Conservation (phyloP, 2,329 filamentous ascomycete species). For the Colletotrichum sp. region DNA sequence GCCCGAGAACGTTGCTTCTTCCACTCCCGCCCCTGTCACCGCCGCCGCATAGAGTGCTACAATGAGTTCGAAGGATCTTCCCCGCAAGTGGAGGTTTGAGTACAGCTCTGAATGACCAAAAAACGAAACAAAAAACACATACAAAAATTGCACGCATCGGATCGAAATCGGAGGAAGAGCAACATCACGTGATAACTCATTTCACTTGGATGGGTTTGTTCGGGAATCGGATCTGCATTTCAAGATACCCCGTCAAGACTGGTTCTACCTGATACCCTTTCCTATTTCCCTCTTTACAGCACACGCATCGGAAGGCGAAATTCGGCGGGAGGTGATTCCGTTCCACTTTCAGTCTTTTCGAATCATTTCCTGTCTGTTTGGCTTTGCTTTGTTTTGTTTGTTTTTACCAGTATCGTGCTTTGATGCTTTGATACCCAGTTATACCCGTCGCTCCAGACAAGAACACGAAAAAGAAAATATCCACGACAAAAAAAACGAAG, state of each 20-base stretch:
- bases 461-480: slow-evolving; percentile 27
- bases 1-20: slow-evolving; percentile 43
- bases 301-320: slow-evolving; percentile 22
- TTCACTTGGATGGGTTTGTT: slow-evolving; percentile 35
- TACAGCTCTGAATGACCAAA: slow-evolving; percentile 2
- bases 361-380: slow-evolving; percentile 23
- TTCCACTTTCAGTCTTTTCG: slow-evolving; percentile 21
- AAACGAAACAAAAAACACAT: not conserved
- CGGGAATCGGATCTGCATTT: slow-evolving; percentile 62
- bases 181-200: slow-evolving; percentile 18
- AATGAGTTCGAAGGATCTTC: not conserved
- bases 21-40: slow-evolving; percentile 51
- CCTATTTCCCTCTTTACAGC: slow-evolving; percentile 26
- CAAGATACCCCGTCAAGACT: slow-evolving; percentile 62
- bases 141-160: slow-evolving; percentile 10
- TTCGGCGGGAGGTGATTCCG: slow-evolving; percentile 18
- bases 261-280: slow-evolving; percentile 40
- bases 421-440: slow-evolving; percentile 42
- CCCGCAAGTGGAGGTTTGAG: slow-evolving; percentile 1
- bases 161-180: slow-evolving; percentile 20
- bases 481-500: slow-evolving; percentile 27
- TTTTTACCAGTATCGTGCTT: slow-evolving; percentile 28
- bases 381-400: slow-evolving; percentile 23
- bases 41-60: slow-evolving; percentile 52
- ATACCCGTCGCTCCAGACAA: slow-evolving; percentile 31